Base-by-base conservation (phyloP, 768 basidiomycete genomes). In the Candolleomyces aberdarensis region DNA sequence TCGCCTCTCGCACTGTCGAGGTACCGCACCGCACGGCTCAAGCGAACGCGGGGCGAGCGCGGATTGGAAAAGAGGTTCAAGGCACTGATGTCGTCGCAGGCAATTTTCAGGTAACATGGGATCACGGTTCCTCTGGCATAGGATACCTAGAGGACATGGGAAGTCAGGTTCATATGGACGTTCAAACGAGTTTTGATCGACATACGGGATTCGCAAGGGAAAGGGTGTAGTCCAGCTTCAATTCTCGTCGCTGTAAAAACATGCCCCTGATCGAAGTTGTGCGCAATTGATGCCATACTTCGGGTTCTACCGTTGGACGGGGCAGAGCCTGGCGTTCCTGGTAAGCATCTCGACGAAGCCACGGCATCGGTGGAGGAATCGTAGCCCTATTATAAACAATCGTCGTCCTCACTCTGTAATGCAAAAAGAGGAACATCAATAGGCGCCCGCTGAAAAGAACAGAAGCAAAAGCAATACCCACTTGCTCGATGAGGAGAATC, bases 71-170 rank as follows among this genome's bases (percentile, higher is more conserved):
- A 62, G 2, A 70, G 58, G 31, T 71, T 70, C 14, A 74, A 66
- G 0, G 67, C 70, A 7, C 67, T 64, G 15, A 48, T 29, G 49
- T 74, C 66, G 3, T 58, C 48, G 56, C 70, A 67, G 31, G 63
- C 61, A 26, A 75, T 59, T 15, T 60, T 57, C 17, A 75, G 56
- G 47, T 60, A 64, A 49, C 69, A 71, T 14, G 75, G 72, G 13
- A 76, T 67, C 7, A 69, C 69, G 15, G 71, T 66, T 9, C 74
- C 75, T 29, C 74, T 66, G 19, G 74, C 69, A 54, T 74, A 76
- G 46, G 65, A 68, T 14, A 72, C 59, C 72, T 71, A 17, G 11
- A 7, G 2, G 14, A 40, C 8, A 29, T n/a, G 11, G 1, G 36
- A 36, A 36, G 2, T 36, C 2, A 14, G 20, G 56, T 40, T 48